Conservation (phyloP, 306 rosid genomes). For the Rosa lucieae region DNA sequence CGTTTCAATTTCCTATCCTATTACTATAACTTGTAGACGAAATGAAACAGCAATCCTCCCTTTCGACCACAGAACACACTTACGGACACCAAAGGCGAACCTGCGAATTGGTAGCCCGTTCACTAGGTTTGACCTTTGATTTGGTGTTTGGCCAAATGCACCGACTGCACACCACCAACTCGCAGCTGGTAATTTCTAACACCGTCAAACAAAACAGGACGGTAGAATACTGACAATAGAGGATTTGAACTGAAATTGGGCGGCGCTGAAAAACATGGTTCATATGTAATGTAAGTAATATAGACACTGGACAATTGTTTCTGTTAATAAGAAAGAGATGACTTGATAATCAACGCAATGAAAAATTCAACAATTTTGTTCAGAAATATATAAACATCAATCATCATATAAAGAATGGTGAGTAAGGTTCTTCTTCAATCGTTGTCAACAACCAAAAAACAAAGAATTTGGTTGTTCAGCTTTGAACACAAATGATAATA, state of each 20-base stretch:
- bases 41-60: too few relatives aligned
- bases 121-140: not conserved
- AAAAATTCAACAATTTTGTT: not conserved
- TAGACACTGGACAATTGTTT: not conserved
- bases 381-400: not conserved
- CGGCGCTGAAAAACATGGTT: not conserved
- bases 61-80: not conserved
- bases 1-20: too few relatives aligned
- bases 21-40: too few relatives aligned
- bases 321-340: not conserved
- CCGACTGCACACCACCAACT: not conserved
- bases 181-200: not conserved
- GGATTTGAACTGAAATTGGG: not conserved
- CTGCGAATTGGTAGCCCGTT: not conserved
- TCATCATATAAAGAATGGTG: not conserved
- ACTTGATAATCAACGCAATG: not conserved
- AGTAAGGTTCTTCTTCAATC: not conserved
- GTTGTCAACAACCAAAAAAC: not conserved
- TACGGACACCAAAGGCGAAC: not conserved
- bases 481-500: not conserved
- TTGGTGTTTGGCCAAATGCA: not conserved
- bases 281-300: not conserved
- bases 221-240: not conserved
- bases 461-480: not conserved
- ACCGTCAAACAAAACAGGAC: not conserved